Percentiles rank a stretch among this genome's conserved stretches.
Conservation (phyloP, 352 stramenopile genomes). For the Pythium sukuiense region DNA sequence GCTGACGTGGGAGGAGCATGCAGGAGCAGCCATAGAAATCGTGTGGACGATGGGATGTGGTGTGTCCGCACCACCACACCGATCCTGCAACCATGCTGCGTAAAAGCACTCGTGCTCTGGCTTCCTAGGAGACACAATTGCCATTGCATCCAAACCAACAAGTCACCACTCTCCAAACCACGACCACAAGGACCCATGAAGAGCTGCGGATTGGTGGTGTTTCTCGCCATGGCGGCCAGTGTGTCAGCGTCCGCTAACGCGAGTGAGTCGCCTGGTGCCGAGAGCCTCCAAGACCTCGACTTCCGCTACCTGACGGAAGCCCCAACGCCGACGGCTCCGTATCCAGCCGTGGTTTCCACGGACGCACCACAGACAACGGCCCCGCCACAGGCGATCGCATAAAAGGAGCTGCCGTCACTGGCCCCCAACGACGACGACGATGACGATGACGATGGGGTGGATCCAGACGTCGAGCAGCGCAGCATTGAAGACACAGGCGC, state of each 20-base stretch:
- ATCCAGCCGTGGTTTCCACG: neutral
- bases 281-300: slow-evolving; percentile 1
- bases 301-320: slow-evolving; percentile 1
- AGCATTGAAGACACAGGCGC: neutral
- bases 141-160: neutral
- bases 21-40: neutral
- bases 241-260: neutral
- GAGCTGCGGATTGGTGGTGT: neutral
- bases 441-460: neutral
- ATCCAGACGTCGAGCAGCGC: neutral
- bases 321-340: neutral
- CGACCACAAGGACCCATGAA: neutral
- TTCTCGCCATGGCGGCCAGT: neutral
- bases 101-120: no score
- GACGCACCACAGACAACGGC: neutral
- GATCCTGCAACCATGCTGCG: no score
- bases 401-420: neutral
- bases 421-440: neutral
- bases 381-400: neutral
- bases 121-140: no score
- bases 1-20: neutral
- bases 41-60: neutral
- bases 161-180: neutral
- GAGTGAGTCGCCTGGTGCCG: neutral
- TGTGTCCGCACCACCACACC: neutral